Evolutionary conservation across 1,284 basidiomycete species (phyloP).

Genomic region (Naganishia sp.): DNA sequence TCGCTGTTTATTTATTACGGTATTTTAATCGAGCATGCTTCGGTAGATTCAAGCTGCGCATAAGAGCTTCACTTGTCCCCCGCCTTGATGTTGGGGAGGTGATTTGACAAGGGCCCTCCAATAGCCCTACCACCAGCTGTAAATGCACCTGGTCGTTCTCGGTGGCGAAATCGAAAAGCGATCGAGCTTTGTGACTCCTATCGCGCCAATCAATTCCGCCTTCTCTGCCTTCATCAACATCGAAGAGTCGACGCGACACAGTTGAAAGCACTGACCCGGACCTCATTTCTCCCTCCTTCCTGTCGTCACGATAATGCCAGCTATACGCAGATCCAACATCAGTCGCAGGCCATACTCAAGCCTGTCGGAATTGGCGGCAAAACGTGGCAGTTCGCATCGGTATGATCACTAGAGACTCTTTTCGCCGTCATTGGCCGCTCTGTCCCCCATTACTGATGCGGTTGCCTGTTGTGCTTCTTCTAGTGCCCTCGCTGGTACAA

Average conservation of each 20-base stretch:
- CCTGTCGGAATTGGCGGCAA: slow-evolving; percentile 13
- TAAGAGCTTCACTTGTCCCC: too few relatives aligned
- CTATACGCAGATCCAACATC: slow-evolving; percentile 2
- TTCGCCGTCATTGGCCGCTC: background rate
- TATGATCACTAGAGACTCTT: background rate
- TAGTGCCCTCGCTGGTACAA: background rate
- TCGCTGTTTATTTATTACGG: background rate
- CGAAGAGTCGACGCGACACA: background rate
- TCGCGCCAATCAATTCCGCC: background rate
- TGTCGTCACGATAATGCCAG: background rate
- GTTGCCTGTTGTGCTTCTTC: background rate
- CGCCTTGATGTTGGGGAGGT: too few relatives aligned
- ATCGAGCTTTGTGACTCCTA: background rate
- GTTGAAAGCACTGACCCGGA: background rate
- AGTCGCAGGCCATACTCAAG: slow-evolving; percentile 11
- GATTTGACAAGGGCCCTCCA: too few relatives aligned
- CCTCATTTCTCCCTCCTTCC: background rate
- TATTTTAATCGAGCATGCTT: too few relatives aligned
- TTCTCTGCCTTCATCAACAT: too few relatives aligned
- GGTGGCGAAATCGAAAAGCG: background rate
- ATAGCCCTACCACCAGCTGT: too few relatives aligned
- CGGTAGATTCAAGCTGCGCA: too few relatives aligned
- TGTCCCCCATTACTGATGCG: background rate
- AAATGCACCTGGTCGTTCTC: too few relatives aligned
- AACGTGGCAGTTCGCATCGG: background rate